These are phyloP conservation scores for Cystofilobasidium macerans DNA, from an alignment of 768 basidiomycete genomes.

Conservation along the genomic window DNA sequence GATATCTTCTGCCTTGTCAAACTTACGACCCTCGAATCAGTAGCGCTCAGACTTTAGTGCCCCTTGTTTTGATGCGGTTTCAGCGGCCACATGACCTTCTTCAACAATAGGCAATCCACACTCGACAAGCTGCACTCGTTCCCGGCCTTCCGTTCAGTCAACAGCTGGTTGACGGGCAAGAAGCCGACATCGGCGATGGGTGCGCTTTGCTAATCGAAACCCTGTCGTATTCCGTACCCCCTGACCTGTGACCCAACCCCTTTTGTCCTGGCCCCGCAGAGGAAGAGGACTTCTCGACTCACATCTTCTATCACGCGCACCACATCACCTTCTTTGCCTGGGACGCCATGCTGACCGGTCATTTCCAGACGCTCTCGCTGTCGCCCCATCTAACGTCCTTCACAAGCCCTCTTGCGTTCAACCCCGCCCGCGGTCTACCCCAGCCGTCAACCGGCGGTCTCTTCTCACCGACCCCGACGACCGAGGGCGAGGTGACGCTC, in stretches of 20 bases:
- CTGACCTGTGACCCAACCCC: background rate
- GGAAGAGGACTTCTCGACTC: conserved; percentile 22
- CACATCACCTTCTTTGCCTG: conserved; percentile 19
- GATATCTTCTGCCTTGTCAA: too few species aligned
- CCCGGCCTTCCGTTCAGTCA: conserved; percentile 2
- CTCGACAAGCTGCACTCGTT: conserved; percentile 16
- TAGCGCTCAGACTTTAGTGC: too few species aligned
- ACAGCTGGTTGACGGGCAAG: conserved; percentile 1
- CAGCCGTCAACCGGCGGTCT: background rate
- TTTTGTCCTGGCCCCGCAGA: background rate
- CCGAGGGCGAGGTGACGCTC: background rate
- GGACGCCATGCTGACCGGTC: conserved; percentile 8
- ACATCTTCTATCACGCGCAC: conserved; percentile 11
- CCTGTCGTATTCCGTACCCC: background rate
- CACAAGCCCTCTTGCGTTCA: background rate
- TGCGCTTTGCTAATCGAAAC: background rate
- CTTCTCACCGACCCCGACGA: conserved; percentile 6
- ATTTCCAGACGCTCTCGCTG: conserved; percentile 13
- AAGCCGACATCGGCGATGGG: conserved; percentile 15
- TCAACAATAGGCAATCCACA: conserved; percentile 10
- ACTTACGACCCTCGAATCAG: too few species aligned
- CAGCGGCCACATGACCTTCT: conserved; percentile 24
- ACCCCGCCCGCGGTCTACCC: conserved; percentile 4
- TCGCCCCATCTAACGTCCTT: conserved; percentile 6
- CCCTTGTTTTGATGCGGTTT: too few species aligned